Evolutionary conservation across 2,329 filamentous ascomycete genomes (phyloP).

Genomic region (Rutstroemia sp.): DNA sequence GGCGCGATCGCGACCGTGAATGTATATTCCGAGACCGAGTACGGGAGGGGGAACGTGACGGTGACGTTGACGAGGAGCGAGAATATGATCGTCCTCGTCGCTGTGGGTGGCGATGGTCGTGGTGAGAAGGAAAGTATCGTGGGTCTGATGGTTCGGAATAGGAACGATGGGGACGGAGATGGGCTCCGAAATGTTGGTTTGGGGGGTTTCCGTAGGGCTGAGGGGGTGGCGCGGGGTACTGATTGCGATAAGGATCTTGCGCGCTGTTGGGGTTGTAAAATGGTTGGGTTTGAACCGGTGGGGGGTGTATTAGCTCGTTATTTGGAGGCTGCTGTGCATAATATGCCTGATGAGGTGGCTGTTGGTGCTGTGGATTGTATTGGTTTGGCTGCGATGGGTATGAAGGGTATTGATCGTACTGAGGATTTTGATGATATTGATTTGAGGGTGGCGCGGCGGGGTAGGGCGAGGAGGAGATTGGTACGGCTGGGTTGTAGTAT

Average conservation of each 20-base stretch:
- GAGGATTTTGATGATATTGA: constrained; percentile 2
- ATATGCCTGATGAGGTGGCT: not conserved
- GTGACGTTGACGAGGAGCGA: not conserved
- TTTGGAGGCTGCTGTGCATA: not conserved
- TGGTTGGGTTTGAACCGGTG: not conserved
- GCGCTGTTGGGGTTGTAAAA: not conserved
- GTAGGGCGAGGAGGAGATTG: not conserved
- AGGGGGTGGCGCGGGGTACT: not conserved
- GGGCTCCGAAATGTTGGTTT: not conserved
- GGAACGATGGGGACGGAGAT: constrained; percentile 12
- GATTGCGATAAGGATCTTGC: not conserved
- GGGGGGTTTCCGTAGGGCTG: not conserved
- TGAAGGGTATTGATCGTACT: not conserved
- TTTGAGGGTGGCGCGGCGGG: not conserved
- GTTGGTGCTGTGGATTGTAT: not conserved
- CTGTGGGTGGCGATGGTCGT: constrained; percentile 8
- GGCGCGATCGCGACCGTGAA: constrained; percentile 1
- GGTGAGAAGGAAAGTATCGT: not conserved
- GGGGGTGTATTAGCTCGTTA: not conserved
- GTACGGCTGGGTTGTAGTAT: not conserved
- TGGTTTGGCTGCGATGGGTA: not conserved
- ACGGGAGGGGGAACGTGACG: not conserved
- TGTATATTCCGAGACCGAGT: not conserved
- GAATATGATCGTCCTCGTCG: not conserved
- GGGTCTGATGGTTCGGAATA: constrained; percentile 16